Evolutionary conservation across 1,284 basidiomycete genomes (phyloP).

Genomic region (Malassezia caprae): DNA sequence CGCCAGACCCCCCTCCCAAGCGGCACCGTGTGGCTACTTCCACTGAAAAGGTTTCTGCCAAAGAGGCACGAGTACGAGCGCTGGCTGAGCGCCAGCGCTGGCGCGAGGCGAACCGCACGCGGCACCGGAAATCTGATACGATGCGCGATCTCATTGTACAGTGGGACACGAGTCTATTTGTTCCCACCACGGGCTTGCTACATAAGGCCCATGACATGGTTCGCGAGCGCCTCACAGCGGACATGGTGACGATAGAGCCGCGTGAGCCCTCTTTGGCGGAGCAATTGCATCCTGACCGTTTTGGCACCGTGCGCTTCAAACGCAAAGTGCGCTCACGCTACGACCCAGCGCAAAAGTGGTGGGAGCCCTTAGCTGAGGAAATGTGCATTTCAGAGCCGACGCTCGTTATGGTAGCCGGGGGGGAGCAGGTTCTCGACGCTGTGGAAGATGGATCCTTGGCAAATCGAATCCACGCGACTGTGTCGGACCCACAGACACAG

Average conservation of each 20-base stretch:
- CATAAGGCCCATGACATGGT: not conserved
- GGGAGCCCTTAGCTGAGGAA: slow-evolving; percentile 14
- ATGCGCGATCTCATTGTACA: slow-evolving; percentile 14
- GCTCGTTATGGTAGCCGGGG: not conserved
- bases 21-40: not conserved
- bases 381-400: slow-evolving; percentile 1
- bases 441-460: not conserved
- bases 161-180: not conserved
- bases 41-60: not conserved
- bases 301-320: slow-evolving; percentile 2
- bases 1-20: not conserved
- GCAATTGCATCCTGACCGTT: not conserved
- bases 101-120: slow-evolving; percentile 15
- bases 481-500: not conserved
- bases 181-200: not conserved
- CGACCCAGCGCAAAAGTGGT: slow-evolving; percentile 10
- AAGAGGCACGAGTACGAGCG: not conserved
- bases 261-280: not conserved
- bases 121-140: slow-evolving; percentile 10
- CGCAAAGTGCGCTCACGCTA: slow-evolving; percentile 11
- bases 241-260: not conserved
- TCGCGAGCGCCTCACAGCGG: not conserved
- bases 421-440: not conserved
- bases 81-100: slow-evolving; percentile 3
- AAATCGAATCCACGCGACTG: not conserved